A percentile compares a stretch with the other conserved stretches of the same genome.
Evolutionary conservation across 345 rosid genomes (phyloP).

Genomic region (Corchorus capsularis): DNA sequence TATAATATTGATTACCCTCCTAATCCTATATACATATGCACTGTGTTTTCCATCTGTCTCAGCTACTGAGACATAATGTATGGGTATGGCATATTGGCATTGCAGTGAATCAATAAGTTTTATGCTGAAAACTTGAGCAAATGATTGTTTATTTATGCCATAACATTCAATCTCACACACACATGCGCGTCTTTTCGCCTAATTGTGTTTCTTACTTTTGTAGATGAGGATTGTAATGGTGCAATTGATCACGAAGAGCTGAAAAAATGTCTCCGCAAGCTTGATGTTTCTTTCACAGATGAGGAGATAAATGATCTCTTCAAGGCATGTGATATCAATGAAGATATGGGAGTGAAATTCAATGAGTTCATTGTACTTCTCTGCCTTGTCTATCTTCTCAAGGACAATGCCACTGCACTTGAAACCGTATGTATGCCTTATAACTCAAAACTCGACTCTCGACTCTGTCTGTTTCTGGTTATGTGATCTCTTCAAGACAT

Average conservation of each 20-base stretch:
- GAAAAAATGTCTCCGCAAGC: slow-evolving; percentile 66
- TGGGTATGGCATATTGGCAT: not conserved
- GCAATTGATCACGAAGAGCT: slow-evolving; percentile 81
- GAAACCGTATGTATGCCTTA: slow-evolving; percentile 56
- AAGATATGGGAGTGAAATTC: slow-evolving; percentile 78
- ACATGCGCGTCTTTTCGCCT: not conserved
- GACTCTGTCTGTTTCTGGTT: not conserved
- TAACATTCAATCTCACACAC: not conserved
- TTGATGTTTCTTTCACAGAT: slow-evolving; percentile 69
- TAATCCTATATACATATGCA: not conserved
- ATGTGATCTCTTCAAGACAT: not conserved
- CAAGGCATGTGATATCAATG: slow-evolving; percentile 77
- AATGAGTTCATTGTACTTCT: slow-evolving; percentile 91
- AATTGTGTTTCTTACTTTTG: slow-evolving; percentile 14
- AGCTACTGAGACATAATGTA: not conserved
- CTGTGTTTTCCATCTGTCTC: not conserved
- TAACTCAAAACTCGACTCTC: not conserved
- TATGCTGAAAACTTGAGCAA: not conserved
- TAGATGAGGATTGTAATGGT: slow-evolving; percentile 87
- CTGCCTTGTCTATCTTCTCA: slow-evolving; percentile 86
- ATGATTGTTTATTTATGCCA: not conserved
- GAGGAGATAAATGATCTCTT: slow-evolving; percentile 85
- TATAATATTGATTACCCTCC: not conserved
- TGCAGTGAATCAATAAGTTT: not conserved
- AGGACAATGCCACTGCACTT: slow-evolving; percentile 61